These are phyloP conservation scores for Achlya hypogyna DNA, from an alignment of 352 stramenopile genomes.

Conservation along the genomic window DNA sequence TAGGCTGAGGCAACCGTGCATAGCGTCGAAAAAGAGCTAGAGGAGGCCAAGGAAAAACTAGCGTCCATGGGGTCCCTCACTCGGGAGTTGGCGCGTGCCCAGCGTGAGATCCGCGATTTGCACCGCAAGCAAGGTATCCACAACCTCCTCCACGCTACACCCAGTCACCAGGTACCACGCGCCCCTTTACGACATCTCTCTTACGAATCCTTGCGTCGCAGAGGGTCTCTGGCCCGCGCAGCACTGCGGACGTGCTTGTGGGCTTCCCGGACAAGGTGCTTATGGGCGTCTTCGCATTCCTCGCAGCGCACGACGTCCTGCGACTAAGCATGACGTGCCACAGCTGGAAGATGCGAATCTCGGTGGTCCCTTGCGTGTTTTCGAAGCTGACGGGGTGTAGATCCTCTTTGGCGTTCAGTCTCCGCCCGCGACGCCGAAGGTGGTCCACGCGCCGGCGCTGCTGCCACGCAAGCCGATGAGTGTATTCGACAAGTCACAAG, in stretches of 20 bases:
- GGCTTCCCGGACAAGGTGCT: slow-evolving; percentile 43
- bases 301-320: slow-evolving; percentile 66
- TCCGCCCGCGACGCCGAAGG: not conserved
- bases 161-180: not conserved
- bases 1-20: not conserved
- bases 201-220: not conserved
- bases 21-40: slow-evolving; percentile 55
- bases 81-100: slow-evolving; percentile 53
- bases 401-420: not conserved
- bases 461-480: not conserved
- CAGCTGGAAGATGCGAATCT: slow-evolving; percentile 42
- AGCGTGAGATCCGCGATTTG: slow-evolving; percentile 68
- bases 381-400: not conserved
- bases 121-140: slow-evolving; percentile 61
- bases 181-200: not conserved
- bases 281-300: slow-evolving; percentile 53
- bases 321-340: slow-evolving; percentile 52
- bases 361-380: slow-evolving; percentile 20
- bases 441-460: not conserved
- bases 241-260: slow-evolving; percentile 20
- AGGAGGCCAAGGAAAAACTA: slow-evolving; percentile 47
- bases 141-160: slow-evolving; percentile 29
- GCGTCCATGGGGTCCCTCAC: slow-evolving; percentile 41
- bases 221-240: not conserved
- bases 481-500: slow-evolving; percentile 28